These are phyloP conservation scores for Sphaerostilbella broomeana DNA, from an alignment of 2,329 filamentous ascomycete species.

Conservation along the genomic window DNA sequence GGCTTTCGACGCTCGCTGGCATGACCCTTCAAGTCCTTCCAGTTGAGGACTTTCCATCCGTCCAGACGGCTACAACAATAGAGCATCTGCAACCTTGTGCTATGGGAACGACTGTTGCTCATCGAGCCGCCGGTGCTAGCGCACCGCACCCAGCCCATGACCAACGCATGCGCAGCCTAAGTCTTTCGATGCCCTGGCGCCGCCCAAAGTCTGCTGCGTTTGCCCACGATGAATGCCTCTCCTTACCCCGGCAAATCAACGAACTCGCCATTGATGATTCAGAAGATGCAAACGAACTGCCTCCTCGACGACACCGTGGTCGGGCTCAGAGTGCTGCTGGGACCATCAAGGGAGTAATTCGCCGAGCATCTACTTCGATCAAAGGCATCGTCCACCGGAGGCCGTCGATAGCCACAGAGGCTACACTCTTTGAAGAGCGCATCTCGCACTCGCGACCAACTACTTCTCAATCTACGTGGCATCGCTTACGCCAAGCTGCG, in stretches of 20 bases:
- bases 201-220: slow-evolving; percentile 39
- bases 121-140: slow-evolving; percentile 6
- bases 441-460: slow-evolving; percentile 30
- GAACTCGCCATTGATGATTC: slow-evolving; percentile 29
- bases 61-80: slow-evolving; percentile 33
- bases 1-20: no score
- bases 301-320: slow-evolving; percentile 19
- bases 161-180: slow-evolving; percentile 42
- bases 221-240: slow-evolving; percentile 26
- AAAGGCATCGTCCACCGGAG: slow-evolving; percentile 46
- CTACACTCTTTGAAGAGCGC: slow-evolving; percentile 25
- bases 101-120: slow-evolving; percentile 1
- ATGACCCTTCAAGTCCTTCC: slow-evolving; percentile 35
- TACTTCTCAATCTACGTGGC: slow-evolving; percentile 46
- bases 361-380: slow-evolving; percentile 49
- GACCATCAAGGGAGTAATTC: slow-evolving; percentile 45
- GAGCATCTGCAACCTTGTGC: slow-evolving; percentile 17
- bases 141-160: slow-evolving; percentile 23
- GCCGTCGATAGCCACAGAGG: slow-evolving; percentile 33
- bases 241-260: slow-evolving; percentile 24
- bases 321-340: slow-evolving; percentile 22
- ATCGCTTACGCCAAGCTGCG: slow-evolving; percentile 44
- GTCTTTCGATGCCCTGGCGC: slow-evolving; percentile 44
- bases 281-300: slow-evolving; percentile 20
- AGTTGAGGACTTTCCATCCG: slow-evolving; percentile 35